Conservation (phyloP, 176 grass and related monocot species). For the Hsuehochloa calcarea region DNA sequence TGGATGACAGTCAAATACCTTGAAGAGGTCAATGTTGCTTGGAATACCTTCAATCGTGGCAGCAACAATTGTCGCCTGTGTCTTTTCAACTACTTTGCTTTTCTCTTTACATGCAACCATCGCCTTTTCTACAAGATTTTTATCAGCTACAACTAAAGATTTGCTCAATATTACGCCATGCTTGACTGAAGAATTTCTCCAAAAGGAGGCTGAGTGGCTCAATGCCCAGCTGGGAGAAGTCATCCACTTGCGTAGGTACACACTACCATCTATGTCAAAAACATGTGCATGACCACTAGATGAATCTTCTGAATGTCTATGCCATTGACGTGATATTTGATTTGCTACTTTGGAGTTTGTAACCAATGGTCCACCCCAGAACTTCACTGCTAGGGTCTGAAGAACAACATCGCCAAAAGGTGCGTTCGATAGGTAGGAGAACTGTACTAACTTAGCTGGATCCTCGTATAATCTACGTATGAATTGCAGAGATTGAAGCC, state of each 20-base stretch:
- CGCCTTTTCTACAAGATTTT: slow-evolving; percentile 78
- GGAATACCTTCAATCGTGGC: slow-evolving; percentile 98
- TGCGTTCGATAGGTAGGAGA: slow-evolving; percentile 65
- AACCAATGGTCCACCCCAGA: slow-evolving; percentile 79
- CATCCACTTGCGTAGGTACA: slow-evolving; percentile 93
- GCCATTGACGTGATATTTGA: slow-evolving; percentile 38
- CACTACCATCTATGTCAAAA: slow-evolving; percentile 82
- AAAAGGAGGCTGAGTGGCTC: slow-evolving; percentile 67
- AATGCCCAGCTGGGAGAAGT: slow-evolving; percentile 73
- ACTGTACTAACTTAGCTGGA: slow-evolving; percentile 80
- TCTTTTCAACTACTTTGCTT: slow-evolving; percentile 76
- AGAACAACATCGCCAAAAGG: slow-evolving; percentile 88
- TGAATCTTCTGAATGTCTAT: slow-evolving; percentile 56
- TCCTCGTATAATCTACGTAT: slow-evolving; percentile 82
- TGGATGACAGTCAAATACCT: slow-evolving; percentile 52
- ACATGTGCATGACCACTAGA: slow-evolving; percentile 54
- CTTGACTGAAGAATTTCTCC: slow-evolving; percentile 73
- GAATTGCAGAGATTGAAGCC: slow-evolving; percentile 91
- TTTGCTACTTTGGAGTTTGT: slow-evolving; percentile 54
- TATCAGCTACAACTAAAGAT: slow-evolving; percentile 85
- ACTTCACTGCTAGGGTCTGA: slow-evolving; percentile 81
- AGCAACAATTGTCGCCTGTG: slow-evolving; percentile 84
- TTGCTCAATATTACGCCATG: slow-evolving; percentile 79
- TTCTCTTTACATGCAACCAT: slow-evolving; percentile 76
- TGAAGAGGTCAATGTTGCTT: slow-evolving; percentile 99